Percentiles rank a stretch among this genome's conserved stretches.
These are phyloP conservation scores for Emergomyces africanus DNA, from an alignment of 2,329 filamentous ascomycete species.

Conservation along the genomic window DNA sequence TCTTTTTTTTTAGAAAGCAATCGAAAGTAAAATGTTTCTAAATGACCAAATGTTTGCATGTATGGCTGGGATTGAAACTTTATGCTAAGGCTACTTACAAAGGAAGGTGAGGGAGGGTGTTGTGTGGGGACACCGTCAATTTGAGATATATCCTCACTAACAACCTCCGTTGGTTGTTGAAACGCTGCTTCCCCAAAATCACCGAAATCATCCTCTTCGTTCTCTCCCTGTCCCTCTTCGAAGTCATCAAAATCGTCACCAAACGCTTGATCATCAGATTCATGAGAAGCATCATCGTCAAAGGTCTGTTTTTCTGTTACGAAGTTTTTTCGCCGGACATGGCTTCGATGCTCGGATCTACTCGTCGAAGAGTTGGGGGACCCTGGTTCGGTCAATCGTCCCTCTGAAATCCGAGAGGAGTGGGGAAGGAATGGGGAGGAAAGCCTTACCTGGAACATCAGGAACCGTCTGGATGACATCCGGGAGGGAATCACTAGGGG, in stretches of 20 bases:
- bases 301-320: constrained; percentile 19
- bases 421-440: constrained; percentile 22
- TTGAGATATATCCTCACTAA: constrained; percentile 15
- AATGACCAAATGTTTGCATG: not conserved
- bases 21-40: constrained; percentile 9
- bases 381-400: constrained; percentile 50
- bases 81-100: constrained; percentile 30
- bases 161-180: constrained; percentile 33
- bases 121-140: constrained; percentile 11
- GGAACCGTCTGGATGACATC: constrained; percentile 30
- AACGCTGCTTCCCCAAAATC: constrained; percentile 59
- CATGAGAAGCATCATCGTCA: constrained; percentile 43
- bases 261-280: constrained; percentile 43
- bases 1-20: not conserved
- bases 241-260: constrained; percentile 46
- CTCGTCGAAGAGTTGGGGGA: constrained; percentile 39
- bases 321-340: constrained; percentile 24
- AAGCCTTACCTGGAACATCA: constrained; percentile 44
- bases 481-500: constrained; percentile 31
- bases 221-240: constrained; percentile 38
- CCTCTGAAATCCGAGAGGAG: constrained; percentile 29
- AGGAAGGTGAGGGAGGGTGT: constrained; percentile 23
- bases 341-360: constrained; percentile 35
- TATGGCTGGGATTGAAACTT: constrained; percentile 9
- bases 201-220: constrained; percentile 43